These are phyloP conservation scores for Diaporthe batatas DNA, from an alignment of 2,329 filamentous ascomycete genomes.

Conservation along the genomic window DNA sequence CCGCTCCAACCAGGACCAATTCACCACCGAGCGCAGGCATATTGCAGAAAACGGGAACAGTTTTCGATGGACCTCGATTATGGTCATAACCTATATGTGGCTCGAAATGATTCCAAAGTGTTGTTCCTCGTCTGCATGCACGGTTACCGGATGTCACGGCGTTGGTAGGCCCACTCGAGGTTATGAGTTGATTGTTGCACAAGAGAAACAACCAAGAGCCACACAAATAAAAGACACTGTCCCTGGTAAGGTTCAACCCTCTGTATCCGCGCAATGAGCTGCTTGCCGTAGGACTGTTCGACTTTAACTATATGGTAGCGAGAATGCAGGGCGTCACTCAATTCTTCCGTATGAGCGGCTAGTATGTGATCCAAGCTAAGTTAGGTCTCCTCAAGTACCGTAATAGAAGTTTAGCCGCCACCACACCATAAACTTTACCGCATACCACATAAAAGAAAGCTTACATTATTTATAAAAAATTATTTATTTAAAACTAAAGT, in stretches of 20 bases:
- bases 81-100: not conserved
- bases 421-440: constrained; percentile 1
- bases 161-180: too few species aligned
- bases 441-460: too few species aligned
- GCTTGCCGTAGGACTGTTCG: too few species aligned
- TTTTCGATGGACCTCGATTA: too few species aligned
- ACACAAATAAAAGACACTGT: not conserved
- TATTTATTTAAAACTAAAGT: too few species aligned
- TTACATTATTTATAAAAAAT: too few species aligned
- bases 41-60: not conserved
- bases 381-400: not conserved
- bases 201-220: not conserved
- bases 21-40: not conserved
- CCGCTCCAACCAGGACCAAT: not conserved
- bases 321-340: constrained; percentile 4
- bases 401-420: not conserved
- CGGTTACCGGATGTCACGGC: not conserved
- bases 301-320: not conserved
- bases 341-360: not conserved
- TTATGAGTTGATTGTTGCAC: too few species aligned
- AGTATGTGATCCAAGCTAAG: too few species aligned
- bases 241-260: too few species aligned
- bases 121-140: not conserved
- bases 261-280: not conserved
- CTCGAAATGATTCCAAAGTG: not conserved